Percentiles rank a stretch among this genome's conserved stretches.
Conservation (phyloP, 2,329 filamentous ascomycete genomes). For the Apiospora saccharicola region DNA sequence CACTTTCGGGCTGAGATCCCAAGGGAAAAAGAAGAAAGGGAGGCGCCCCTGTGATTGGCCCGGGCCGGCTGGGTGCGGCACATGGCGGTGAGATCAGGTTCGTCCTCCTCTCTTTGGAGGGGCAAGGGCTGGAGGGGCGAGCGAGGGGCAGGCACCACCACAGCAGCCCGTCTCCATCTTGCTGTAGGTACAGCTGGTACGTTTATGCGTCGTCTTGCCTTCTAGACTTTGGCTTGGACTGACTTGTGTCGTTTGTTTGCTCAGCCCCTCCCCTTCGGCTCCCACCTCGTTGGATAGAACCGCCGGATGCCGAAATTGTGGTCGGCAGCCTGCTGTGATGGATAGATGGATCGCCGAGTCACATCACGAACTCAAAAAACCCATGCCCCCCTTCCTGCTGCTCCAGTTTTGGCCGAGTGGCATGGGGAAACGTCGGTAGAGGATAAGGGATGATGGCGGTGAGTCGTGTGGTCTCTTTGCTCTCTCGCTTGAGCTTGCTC, state of each 20-base stretch:
- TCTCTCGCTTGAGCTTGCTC: neutral
- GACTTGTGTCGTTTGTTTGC: slow-evolving; percentile 10
- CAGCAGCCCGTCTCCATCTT: neutral
- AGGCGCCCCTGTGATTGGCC: neutral
- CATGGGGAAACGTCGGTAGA: slow-evolving; percentile 5
- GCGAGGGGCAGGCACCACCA: neutral
- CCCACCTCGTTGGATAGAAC: neutral
- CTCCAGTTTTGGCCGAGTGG: neutral
- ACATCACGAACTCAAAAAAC: slow-evolving; percentile 6
- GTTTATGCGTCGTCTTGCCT: neutral
- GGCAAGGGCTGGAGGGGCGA: neutral
- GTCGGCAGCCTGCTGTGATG: slow-evolving; percentile 8
- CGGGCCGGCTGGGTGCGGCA: neutral
- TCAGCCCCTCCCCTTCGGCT: slow-evolving; percentile 16
- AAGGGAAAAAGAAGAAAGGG: neutral
- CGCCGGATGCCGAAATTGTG: slow-evolving; percentile 18
- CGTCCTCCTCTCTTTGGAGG: neutral
- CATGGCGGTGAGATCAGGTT: slow-evolving; percentile 15
- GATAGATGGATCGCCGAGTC: slow-evolving; percentile 12
- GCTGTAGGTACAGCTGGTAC: slow-evolving; percentile 12
- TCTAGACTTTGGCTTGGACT: neutral
- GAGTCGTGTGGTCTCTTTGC: neutral
- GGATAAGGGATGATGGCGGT: slow-evolving; percentile 10
- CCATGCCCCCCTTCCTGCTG: slow-evolving; percentile 8
- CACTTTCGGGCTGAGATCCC: slow-evolving; percentile 5